Evolutionary conservation across 495 filamentous ascomycete species (phyloP), one percentile per base, ranked within the genome.

Genomic region (Aspergillus mulundensis): DNA sequence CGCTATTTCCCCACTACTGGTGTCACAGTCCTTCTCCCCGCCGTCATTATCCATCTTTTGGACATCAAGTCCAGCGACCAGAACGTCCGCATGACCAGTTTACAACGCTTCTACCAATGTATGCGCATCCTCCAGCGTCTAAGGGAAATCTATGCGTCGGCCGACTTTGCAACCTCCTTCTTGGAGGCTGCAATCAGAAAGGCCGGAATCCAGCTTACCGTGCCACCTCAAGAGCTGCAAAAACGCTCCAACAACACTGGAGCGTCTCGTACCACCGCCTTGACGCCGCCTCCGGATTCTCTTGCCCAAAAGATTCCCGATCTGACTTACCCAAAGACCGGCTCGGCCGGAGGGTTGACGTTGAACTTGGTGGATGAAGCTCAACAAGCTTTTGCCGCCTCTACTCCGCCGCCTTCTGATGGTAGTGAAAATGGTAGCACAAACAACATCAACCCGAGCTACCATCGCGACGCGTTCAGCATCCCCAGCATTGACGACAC

Each of bases 41-140:
- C 91, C 12, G 89, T 95, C 68, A 95, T 95, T 58, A 92, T 95
- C 52, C 90, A 96, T 64, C 77, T 96, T 18, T 81, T 95, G 3
- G 89, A 95, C 63, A 91, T 94, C 77, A 95, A 91, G 63, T 87
- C 85, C 38, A 85, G 80, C 41, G 81, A 89, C 54, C 81, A 81
- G 16, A 82, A 80, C 44, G 82, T 87, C 15, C 79, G 88, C 20
- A 81, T 84, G 56, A 72, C 82, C 32, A 88, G 86, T 53, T 76
- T 88, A 46, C 81, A 85, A 47, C 87, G 89, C 47, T 95, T 95
- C 73, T 85, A 83, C 64, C 81, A 90, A 64, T 94, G 90, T 74
- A 92, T 94, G 87, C 81, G 82, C 38, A 89, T 93, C 50, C 83
- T 96, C 70, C 81, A 88, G 61, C 82, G 81, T 44, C 79, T 96